Conservation (phyloP, 495 filamentous ascomycete species). For the Evernia prunastri region DNA sequence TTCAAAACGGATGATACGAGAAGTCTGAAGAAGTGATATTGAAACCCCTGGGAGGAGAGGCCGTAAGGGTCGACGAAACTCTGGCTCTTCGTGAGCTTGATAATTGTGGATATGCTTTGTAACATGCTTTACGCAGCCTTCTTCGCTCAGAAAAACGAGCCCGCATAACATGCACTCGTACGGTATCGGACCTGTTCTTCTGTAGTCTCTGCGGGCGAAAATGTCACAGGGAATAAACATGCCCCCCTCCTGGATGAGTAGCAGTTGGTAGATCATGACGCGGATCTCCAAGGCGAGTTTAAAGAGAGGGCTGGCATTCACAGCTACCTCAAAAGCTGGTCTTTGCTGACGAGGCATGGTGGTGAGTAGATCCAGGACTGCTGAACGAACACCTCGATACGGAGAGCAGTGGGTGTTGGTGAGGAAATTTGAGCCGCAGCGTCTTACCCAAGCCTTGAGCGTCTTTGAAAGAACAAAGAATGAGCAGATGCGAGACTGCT, state of each 20-base stretch:
- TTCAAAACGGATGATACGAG: neutral
- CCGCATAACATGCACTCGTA: neutral
- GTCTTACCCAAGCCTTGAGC: neutral
- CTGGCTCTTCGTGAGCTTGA: neutral
- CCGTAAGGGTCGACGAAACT: neutral
- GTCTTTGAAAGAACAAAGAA: neutral
- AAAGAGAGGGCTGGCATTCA: neutral
- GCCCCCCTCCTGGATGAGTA: neutral
- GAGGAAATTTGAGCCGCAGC: neutral
- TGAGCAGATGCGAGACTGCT: neutral
- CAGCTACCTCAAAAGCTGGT: neutral
- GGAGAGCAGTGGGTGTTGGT: neutral
- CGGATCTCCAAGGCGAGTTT: neutral
- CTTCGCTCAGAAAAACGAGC: neutral
- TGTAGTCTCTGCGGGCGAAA: neutral
- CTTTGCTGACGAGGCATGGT: conserved; percentile 1
- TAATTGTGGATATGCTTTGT: too few relatives aligned
- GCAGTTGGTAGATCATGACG: conserved; percentile 3
- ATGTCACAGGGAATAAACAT: neutral
- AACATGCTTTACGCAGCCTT: neutral
- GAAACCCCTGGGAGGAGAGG: neutral
- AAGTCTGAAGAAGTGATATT: neutral
- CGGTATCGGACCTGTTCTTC: neutral
- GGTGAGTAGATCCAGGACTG: neutral
- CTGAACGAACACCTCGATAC: neutral